Percentiles rank a stretch among this genome's conserved stretches.
These are phyloP conservation scores for Torulaspora pretoriensis DNA, from an alignment of 1,139 yeast species.

Conservation along the genomic window DNA sequence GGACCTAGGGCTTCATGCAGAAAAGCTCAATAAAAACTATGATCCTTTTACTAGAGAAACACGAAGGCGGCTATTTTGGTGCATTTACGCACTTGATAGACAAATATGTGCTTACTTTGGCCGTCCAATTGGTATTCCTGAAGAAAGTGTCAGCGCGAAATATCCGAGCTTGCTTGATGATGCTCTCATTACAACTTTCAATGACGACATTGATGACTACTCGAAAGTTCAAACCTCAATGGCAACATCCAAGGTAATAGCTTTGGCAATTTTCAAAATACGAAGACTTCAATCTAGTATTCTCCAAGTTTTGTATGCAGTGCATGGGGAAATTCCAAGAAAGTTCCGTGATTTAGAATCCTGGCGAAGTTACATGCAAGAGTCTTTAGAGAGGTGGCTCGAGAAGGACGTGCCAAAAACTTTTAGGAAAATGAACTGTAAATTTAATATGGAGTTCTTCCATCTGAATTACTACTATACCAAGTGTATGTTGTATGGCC, in stretches of 20 bases:
- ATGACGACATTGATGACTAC: constrained; percentile 34
- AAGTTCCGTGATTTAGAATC: constrained; percentile 49
- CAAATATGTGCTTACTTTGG: constrained; percentile 71
- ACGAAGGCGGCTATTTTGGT: constrained; percentile 82
- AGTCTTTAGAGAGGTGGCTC: constrained; percentile 58
- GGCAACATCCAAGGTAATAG: constrained; percentile 63
- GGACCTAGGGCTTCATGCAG: constrained; percentile 79
- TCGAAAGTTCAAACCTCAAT: constrained; percentile 36
- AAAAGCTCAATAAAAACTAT: constrained; percentile 41
- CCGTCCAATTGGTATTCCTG: constrained; percentile 72
- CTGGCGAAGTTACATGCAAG: constrained; percentile 55
- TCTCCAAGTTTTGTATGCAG: constrained; percentile 65
- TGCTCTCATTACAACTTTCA: constrained; percentile 45
- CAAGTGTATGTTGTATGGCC: constrained; percentile 64
- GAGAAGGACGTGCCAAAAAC: constrained; percentile 52
- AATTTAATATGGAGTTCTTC: constrained; percentile 66
- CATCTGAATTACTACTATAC: constrained; percentile 76
- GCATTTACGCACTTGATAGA: constrained; percentile 78
- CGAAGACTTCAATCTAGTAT: constrained; percentile 75
- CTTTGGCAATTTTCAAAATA: constrained; percentile 61
- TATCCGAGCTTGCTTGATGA: constrained; percentile 78
- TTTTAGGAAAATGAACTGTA: constrained; percentile 62
- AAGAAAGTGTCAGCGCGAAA: constrained; percentile 57
- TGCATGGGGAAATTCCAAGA: constrained; percentile 62
- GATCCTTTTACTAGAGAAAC: constrained; percentile 62